Percentiles rank a stretch among this genome's conserved stretches.
Conservation (phyloP, 2,329 filamentous ascomycete species). For the Sclerotinia minor region DNA sequence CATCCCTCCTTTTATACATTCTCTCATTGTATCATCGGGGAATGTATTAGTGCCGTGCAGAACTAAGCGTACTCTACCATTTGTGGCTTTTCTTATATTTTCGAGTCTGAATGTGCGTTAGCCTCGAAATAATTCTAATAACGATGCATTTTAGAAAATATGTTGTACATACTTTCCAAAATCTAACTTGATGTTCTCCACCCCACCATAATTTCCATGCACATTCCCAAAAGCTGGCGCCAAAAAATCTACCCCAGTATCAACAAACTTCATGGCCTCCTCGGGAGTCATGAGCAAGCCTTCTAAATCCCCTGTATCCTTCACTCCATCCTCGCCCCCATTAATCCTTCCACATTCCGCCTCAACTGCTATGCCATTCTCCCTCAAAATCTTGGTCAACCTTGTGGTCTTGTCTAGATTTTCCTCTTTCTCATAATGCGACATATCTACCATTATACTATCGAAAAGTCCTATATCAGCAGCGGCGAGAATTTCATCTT, state of each 20-base stretch:
- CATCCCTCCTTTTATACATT: constrained; percentile 48
- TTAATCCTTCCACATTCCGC: constrained; percentile 70
- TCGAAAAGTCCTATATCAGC: constrained; percentile 64
- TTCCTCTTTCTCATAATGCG: constrained; percentile 68
- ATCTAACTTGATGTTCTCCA: constrained; percentile 42
- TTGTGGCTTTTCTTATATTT: constrained; percentile 34
- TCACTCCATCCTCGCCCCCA: constrained; percentile 72
- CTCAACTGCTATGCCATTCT: constrained; percentile 65
- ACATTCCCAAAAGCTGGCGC: constrained; percentile 69
- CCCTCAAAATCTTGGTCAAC: constrained; percentile 52
- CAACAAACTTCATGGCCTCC: constrained; percentile 62
- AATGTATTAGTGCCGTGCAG: constrained; percentile 60
- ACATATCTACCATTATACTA: constrained; percentile 77
- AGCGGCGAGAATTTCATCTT: constrained; percentile 55
- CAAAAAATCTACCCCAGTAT: constrained; percentile 64
- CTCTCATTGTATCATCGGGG: constrained; percentile 51
- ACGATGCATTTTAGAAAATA: not conserved
- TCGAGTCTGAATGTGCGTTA: constrained; percentile 15
- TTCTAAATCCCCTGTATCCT: constrained; percentile 63
- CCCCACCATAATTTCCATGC: constrained; percentile 59
- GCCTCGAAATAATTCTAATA: not conserved
- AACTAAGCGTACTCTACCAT: constrained; percentile 49
- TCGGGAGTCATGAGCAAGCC: constrained; percentile 63
- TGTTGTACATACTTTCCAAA: constrained; percentile 42
- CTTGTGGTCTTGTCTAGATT: constrained; percentile 66